Evolutionary conservation across 1,139 yeast species (phyloP), one percentile per base, ranked within the genome.

Genomic region (Pneumocystis carinii): DNA sequence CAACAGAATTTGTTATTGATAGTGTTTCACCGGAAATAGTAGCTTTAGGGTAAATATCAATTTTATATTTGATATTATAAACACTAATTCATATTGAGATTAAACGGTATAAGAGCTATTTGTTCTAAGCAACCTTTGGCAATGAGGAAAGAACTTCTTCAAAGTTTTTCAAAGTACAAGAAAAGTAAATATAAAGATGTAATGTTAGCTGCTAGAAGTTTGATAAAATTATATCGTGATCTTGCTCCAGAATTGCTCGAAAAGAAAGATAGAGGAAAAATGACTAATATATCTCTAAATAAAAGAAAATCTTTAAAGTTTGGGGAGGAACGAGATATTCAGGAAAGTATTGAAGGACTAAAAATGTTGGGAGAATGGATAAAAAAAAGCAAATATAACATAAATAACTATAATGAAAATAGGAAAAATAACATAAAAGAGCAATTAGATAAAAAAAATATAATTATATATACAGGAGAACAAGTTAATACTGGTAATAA

Each of bases 1-100:
- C 98, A 1, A 95, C 92, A 75, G 98, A 94, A 75, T 92, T 92
- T 71, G 97, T 92, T 60, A 87, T 96, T 70, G 97, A 92, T 72
- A 98, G 98, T 78, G 98, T 92, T 55, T 90, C 97, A 12, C 85
- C 96, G 32, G 97, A 92, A 75, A 98, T 90, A 64, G 97, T 97
- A 14, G 90, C 97, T 62, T 97, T 97, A 2, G 99, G 99, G 59
- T 57, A 39, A 57, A 37, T 57, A 24, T 57, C 38, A 57, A 29
- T 37, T 57, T 57, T 39, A 57, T 39, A 27, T 37, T 42, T 19
- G 27, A 57, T 19, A 14, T 48, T 48, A 48, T 37, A 14, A 48
- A 48, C n/a, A 48, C 32, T 48, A 24, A 48, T 19, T 12, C 27
- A 29, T 37, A 32, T 32, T 32, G 10, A 55, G 59, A 71, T 79